A percentile compares a stretch with the other conserved stretches of the same genome.
Evolutionary conservation across 2,329 filamentous ascomycete species (phyloP).

Genomic region (Rutstroemia sp.): DNA sequence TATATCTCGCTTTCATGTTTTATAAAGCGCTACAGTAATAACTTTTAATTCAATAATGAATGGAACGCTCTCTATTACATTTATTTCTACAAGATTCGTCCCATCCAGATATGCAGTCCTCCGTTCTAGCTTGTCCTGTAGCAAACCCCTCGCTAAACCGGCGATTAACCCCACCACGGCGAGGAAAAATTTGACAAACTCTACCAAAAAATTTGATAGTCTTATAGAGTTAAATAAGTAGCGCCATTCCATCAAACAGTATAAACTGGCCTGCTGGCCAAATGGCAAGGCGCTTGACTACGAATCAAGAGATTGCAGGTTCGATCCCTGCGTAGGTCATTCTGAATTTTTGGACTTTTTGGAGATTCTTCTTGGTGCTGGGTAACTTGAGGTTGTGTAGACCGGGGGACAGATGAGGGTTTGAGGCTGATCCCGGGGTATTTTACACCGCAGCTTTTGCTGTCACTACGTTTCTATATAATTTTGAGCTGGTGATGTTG

Average conservation of each 20-base stretch:
- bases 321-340: constrained; percentile 30
- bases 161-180: not conserved
- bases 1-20: no score
- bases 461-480: no score
- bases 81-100: no score
- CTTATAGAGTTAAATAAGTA: not conserved
- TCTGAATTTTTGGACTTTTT: not conserved
- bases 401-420: not conserved
- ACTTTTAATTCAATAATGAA: no score
- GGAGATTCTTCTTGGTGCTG: not conserved
- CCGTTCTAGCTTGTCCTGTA: no score
- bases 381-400: not conserved
- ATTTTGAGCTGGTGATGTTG: not conserved
- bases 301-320: constrained; percentile 40
- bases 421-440: not conserved
- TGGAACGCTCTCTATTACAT: no score
- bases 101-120: no score
- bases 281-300: constrained; percentile 13
- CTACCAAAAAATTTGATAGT: not conserved
- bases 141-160: not conserved
- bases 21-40: no score
- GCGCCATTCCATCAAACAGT: not conserved
- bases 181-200: not conserved
- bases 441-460: no score
- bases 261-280: constrained; percentile 9